Percentiles rank a stretch among this genome's conserved stretches.
Conservation (phyloP, 148 eudicot genomes). For the Rheum nobile region DNA sequence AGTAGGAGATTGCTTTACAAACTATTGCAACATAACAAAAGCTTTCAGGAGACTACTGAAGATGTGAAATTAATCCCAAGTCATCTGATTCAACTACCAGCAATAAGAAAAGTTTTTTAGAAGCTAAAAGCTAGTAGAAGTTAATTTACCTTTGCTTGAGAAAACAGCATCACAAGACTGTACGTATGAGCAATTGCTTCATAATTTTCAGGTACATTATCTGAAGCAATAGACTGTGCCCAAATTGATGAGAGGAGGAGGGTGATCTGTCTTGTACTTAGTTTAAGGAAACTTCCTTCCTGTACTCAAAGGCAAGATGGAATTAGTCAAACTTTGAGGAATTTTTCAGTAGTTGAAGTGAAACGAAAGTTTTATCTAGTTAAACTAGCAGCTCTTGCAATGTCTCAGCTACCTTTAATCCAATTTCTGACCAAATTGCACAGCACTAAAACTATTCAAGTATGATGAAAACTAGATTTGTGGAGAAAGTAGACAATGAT, state of each 20-base stretch:
- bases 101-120: no score
- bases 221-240: slow-evolving; percentile 76
- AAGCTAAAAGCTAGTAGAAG: no score
- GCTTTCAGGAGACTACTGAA: no score
- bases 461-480: neutral
- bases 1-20: no score
- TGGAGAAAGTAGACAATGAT: neutral
- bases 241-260: slow-evolving; percentile 88
- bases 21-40: no score
- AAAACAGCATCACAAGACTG: no score
- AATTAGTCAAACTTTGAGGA: neutral
- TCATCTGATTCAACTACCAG: no score
- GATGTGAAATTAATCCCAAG: no score
- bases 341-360: neutral
- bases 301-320: slow-evolving; percentile 11
- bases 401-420: neutral
- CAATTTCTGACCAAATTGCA: neutral
- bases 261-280: slow-evolving; percentile 78
- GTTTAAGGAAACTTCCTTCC: slow-evolving; percentile 71
- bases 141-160: slow-evolving; percentile 65
- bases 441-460: neutral
- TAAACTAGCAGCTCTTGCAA: neutral
- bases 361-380: neutral
- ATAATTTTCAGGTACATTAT: slow-evolving; percentile 72
- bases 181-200: slow-evolving; percentile 98